These are phyloP conservation scores for Chimonanthus salicifolius DNA, from an alignment of 164 flowering plant species.

Conservation along the genomic window DNA sequence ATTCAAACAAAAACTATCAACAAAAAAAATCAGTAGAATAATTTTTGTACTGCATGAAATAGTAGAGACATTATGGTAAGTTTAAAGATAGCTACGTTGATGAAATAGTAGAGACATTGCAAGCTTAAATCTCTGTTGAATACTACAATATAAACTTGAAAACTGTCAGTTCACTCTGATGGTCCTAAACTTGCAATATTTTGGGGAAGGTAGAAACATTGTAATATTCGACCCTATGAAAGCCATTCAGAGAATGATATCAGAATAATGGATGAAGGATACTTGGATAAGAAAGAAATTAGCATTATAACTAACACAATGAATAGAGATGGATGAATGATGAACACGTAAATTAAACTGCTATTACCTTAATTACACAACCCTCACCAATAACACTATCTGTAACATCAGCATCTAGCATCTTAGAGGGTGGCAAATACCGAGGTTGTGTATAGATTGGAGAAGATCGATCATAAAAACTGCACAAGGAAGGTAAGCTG, in stretches of 20 bases:
- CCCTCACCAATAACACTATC: constrained; percentile 94
- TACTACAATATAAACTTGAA: neutral
- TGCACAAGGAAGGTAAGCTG: constrained; percentile 21
- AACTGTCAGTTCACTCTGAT: neutral
- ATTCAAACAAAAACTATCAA: too few species aligned
- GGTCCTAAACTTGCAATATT: neutral
- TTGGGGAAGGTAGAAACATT: neutral
- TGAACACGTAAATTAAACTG: neutral
- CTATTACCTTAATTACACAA: constrained; percentile 77
- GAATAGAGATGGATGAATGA: neutral
- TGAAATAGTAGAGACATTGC: too few species aligned
- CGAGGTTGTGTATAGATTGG: constrained; percentile 97
- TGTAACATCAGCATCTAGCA: constrained; percentile 95
- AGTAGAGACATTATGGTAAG: neutral
- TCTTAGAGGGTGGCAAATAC: constrained; percentile 77
- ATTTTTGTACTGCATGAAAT: neutral
- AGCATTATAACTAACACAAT: neutral
- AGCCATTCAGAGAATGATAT: neutral
- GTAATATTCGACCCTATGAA: neutral
- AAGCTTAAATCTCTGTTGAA: neutral
- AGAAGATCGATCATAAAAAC: constrained; percentile 93
- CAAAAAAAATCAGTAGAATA: neutral
- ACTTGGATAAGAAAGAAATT: neutral
- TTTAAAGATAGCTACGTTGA: neutral
- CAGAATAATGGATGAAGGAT: neutral